Evolutionary conservation across 2,329 filamentous ascomycete species (phyloP).

Genomic region (Microsporum ferrugineum): DNA sequence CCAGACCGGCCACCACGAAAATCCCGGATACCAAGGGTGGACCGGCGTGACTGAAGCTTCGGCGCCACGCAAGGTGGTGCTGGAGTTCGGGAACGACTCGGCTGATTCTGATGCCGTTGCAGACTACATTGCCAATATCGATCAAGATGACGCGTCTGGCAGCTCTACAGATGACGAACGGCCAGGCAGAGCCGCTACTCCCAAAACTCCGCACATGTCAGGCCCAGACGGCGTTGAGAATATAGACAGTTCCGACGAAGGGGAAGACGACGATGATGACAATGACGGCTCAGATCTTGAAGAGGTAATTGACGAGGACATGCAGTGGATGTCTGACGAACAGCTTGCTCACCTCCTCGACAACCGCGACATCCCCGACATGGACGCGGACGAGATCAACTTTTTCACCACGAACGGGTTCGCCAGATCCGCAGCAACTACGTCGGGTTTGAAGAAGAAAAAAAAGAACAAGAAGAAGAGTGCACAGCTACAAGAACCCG

Average conservation of each 20-base stretch:
- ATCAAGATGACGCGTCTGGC: not conserved
- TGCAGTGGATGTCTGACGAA: slow-evolving; percentile 44
- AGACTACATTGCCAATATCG: slow-evolving; percentile 33
- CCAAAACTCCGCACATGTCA: not conserved
- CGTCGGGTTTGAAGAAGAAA: not conserved
- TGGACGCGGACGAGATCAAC: slow-evolving; percentile 48
- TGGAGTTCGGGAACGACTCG: not conserved
- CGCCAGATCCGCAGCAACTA: not conserved
- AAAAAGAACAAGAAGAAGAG: not conserved
- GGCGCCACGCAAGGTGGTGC: not conserved
- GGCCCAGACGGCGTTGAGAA: not conserved
- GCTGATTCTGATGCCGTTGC: slow-evolving; percentile 17
- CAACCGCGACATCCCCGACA: slow-evolving; percentile 53
- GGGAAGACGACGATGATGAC: slow-evolving; percentile 22
- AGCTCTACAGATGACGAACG: slow-evolving; percentile 11
- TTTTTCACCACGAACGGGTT: slow-evolving; percentile 36
- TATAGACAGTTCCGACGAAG: not conserved
- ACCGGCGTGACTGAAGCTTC: not conserved
- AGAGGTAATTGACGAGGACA: slow-evolving; percentile 24
- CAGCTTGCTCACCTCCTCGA: slow-evolving; percentile 49
- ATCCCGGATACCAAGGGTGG: not conserved
- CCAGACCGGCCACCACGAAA: not conserved
- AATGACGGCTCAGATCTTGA: slow-evolving; percentile 23
- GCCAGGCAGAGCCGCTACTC: not conserved
- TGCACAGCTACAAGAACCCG: not conserved